phyloP scores from a whole-genome alignment of 331 rosid species.

The Erythrophleum ivorense region DNA sequence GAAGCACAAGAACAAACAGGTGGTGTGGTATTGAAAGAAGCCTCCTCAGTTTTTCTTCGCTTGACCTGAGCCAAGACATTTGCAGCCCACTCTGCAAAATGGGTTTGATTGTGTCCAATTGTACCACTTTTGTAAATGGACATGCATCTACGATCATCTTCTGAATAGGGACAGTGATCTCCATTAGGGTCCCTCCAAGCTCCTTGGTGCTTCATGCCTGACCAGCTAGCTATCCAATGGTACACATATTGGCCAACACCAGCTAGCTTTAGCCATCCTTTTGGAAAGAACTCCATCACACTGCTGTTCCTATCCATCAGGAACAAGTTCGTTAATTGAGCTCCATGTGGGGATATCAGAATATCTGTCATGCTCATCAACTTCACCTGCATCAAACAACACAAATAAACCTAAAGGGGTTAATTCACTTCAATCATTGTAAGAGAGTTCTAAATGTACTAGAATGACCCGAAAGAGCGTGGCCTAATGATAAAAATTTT shows the following conservation, averaged over 20 bases:
- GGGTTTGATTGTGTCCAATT: constrained; percentile 57
- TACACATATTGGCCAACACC: constrained; percentile 71
- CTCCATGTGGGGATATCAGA: constrained; percentile 70
- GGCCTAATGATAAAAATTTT: no score
- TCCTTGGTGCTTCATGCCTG: constrained; percentile 70
- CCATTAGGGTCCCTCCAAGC: constrained; percentile 71
- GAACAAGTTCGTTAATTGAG: constrained; percentile 69
- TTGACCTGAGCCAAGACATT: constrained; percentile 55
- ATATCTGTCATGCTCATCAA: constrained; percentile 68
- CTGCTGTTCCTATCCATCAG: constrained; percentile 74
- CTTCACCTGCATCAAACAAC: constrained; percentile 45
- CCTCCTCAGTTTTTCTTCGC: constrained; percentile 47
- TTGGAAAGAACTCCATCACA: constrained; percentile 77
- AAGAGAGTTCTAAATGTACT: no score
- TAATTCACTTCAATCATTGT: no score
- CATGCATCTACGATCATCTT: constrained; percentile 69
- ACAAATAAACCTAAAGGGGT: not conserved
- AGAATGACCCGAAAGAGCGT: no score
- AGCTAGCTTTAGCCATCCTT: constrained; percentile 71
- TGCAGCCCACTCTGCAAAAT: constrained; percentile 62
- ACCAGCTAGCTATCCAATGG: constrained; percentile 75
- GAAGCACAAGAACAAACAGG: constrained; percentile 34
- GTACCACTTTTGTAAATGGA: constrained; percentile 52
- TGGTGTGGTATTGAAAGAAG: not conserved
- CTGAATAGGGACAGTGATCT: constrained; percentile 43